Evolutionary conservation across 2,329 filamentous ascomycete genomes (phyloP), one percentile per base, ranked within the genome.

Genomic region (Exophiala sp.): DNA sequence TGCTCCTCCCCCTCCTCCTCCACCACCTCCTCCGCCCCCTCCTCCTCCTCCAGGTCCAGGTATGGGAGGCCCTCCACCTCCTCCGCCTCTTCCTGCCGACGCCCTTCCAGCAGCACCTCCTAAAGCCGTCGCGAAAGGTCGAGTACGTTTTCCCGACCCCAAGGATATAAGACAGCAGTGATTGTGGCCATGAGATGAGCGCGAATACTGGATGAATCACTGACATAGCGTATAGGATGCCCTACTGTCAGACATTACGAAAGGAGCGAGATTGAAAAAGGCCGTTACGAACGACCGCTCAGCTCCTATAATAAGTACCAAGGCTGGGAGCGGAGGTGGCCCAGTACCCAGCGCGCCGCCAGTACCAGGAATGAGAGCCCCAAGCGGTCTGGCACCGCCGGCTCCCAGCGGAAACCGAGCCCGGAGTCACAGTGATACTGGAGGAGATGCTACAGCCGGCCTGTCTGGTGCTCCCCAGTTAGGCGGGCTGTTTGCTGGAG

Each of bases 231-330:
- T 19, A 38, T 62, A 97, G 91, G 85, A 85, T 61, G 90, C 91
- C 47, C 77, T 98, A 29, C 79, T 97, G 38, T 78, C 81, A 63
- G 91, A 97, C 68, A 98, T 98, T 61, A 73, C 75, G 59, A 95
- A 94, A 68, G 93, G 91, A 58, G 77, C 72, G 59, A 73, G 74
- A 54, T 76, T 97, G 52, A 95, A 86, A 70, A 96, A 95, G 69
- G 77, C 88, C 24, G 83, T 88, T 48, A 87, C 90, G 60, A 96
- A 97, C 70, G 91, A 97, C 68, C 83, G 91, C 68, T 96, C 90
- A 18, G 88, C 88, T 6, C 91, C 91, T 0, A 62, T 78, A 43
- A 67, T 96, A 49, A 78, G 69, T 53, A 80, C 78, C 48, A 63
- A 74, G 43, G 74, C 76, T 45, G 75, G 74, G 43, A 73, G 77